Evolutionary conservation across 148 eudicot species (phyloP).

Genomic region (Hydrangea macrophylla): DNA sequence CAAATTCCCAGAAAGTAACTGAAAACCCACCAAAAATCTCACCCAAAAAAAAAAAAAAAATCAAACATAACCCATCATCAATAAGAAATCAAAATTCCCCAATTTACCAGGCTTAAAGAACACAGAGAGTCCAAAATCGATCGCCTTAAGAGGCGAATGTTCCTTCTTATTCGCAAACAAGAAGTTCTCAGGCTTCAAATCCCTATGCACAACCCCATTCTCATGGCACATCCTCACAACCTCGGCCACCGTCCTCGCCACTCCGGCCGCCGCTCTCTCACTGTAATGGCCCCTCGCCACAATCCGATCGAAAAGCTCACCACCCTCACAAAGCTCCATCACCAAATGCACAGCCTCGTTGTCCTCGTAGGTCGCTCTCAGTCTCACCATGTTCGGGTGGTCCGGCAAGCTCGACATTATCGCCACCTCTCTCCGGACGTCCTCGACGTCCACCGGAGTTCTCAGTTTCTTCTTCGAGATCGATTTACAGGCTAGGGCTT

Average conservation of each 20-base stretch:
- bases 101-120: constrained; percentile 75
- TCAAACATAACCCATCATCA: background rate
- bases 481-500: constrained; percentile 60
- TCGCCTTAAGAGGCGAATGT: constrained; percentile 67
- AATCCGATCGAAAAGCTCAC: constrained; percentile 79
- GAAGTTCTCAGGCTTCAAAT: constrained; percentile 88
- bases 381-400: constrained; percentile 63
- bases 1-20: background rate
- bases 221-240: constrained; percentile 80
- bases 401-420: constrained; percentile 77
- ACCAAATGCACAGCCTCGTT: constrained; percentile 82
- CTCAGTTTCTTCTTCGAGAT: constrained; percentile 72
- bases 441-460: constrained; percentile 78
- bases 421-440: constrained; percentile 77
- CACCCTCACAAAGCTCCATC: constrained; percentile 92
- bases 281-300: constrained; percentile 88
- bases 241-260: constrained; percentile 69
- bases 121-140: constrained; percentile 88
- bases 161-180: constrained; percentile 87
- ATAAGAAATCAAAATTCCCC: background rate
- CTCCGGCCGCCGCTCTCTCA: constrained; percentile 76
- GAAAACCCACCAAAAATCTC: background rate
- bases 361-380: constrained; percentile 77
- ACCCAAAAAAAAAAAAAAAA: background rate
- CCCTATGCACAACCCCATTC: constrained; percentile 83